A percentile compares a stretch with the other conserved stretches of the same genome.
These are phyloP conservation scores for Alternaria sp. DNA, from an alignment of 2,329 filamentous ascomycete species.

Conservation along the genomic window DNA sequence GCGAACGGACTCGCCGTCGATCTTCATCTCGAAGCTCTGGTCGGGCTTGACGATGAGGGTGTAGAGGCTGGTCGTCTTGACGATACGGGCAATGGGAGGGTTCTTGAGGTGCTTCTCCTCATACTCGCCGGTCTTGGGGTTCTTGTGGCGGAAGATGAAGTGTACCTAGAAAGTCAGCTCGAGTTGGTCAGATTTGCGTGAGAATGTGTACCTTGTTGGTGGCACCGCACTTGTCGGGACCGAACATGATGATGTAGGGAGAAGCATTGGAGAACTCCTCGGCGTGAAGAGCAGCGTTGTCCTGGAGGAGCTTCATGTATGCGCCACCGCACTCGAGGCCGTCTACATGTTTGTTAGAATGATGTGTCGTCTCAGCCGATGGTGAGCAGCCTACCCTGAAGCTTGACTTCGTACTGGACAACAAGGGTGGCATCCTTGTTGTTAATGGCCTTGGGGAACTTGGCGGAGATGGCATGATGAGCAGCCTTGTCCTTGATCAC, in stretches of 20 bases:
- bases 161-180: slow-evolving; percentile 62
- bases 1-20: slow-evolving; percentile 89
- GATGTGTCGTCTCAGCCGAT: not conserved
- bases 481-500: slow-evolving; percentile 98
- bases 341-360: slow-evolving; percentile 64
- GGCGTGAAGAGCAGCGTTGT: slow-evolving; percentile 95
- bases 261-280: slow-evolving; percentile 98
- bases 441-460: slow-evolving; percentile 95
- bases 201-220: slow-evolving; percentile 84
- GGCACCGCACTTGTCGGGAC: slow-evolving; percentile 97
- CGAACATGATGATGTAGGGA: slow-evolving; percentile 99
- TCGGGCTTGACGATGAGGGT: slow-evolving; percentile 96
- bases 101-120: slow-evolving; percentile 98
- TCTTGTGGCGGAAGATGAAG: slow-evolving; percentile 99
- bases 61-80: slow-evolving; percentile 94
- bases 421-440: slow-evolving; percentile 97
- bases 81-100: slow-evolving; percentile 84
- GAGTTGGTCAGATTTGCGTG: slow-evolving; percentile 9
- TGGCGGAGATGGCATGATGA: slow-evolving; percentile 98
- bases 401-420: slow-evolving; percentile 99
- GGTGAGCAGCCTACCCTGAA: slow-evolving; percentile 77
- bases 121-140: slow-evolving; percentile 99
- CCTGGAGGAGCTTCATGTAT: slow-evolving; percentile 98
- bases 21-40: slow-evolving; percentile 91
- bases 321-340: slow-evolving; percentile 97